Conservation (phyloP, 352 stramenopile genomes). For the Phytopythium sindhum region DNA sequence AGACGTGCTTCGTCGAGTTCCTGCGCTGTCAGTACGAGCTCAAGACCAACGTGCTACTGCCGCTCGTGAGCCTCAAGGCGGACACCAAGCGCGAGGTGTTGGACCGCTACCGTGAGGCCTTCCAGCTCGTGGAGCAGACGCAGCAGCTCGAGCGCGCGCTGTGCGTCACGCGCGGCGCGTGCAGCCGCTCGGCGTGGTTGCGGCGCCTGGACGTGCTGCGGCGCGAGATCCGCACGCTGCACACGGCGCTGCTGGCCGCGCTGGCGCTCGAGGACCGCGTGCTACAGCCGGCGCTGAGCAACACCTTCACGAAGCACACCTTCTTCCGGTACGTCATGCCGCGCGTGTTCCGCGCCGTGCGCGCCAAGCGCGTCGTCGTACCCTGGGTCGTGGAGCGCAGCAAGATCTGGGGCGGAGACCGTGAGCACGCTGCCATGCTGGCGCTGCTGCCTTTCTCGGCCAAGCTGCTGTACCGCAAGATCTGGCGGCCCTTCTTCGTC, state of each 20-base stretch:
- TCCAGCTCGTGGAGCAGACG: slow-evolving; percentile 52
- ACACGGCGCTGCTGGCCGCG: slow-evolving; percentile 57
- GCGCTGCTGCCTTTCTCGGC: slow-evolving; percentile 72
- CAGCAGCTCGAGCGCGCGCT: slow-evolving; percentile 52
- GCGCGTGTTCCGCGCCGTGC: slow-evolving; percentile 69
- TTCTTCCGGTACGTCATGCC: slow-evolving; percentile 78
- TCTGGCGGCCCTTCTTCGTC: slow-evolving; percentile 83
- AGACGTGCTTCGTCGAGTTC: slow-evolving; percentile 72
- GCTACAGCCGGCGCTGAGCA: slow-evolving; percentile 51
- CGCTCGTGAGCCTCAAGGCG: slow-evolving; percentile 50
- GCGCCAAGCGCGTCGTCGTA: slow-evolving; percentile 76
- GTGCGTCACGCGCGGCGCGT: slow-evolving; percentile 26
- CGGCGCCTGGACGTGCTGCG: slow-evolving; percentile 61
- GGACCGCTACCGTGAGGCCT: slow-evolving; percentile 66
- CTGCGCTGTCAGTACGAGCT: slow-evolving; percentile 62
- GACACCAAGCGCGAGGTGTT: slow-evolving; percentile 56
- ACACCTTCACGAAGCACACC: slow-evolving; percentile 65
- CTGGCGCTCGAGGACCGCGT: slow-evolving; percentile 77
- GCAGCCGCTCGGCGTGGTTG: slow-evolving; percentile 53
- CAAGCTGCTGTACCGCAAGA: slow-evolving; percentile 78
- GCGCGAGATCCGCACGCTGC: slow-evolving; percentile 61
- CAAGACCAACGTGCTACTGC: slow-evolving; percentile 58
- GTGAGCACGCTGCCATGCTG: slow-evolving; percentile 64
- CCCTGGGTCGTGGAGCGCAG: slow-evolving; percentile 83
- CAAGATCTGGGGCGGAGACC: slow-evolving; percentile 79